Base-by-base conservation (phyloP, 352 stramenopile species). In the Globisporangium iwayamae region DNA sequence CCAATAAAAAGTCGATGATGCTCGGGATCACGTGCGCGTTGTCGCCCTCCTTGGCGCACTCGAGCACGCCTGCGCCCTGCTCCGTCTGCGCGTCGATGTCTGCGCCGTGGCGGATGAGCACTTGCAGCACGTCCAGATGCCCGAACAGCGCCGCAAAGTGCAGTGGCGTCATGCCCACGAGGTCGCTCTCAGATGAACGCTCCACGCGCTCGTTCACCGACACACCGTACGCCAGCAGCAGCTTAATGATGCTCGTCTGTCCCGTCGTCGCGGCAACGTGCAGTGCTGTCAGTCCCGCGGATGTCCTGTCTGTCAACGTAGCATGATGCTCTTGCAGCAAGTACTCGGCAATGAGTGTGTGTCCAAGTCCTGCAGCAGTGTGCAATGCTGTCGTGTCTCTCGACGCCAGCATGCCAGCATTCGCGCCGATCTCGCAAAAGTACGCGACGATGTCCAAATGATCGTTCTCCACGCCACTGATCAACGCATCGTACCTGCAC, bases 221-320 rank as follows among this genome's bases (percentile, higher is more conserved):
- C 1, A 71, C 71, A 11, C 71, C 71, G 28, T 59, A 57, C 30
- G 66, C 60, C 13, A 81, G 32, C 55, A 81, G 36, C 25, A 67
- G 62, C 39, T 74, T 65, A 41, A 81, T 57, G n/a, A 74, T 53
- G 11, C 62, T 60, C 0, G 68, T 66, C 47, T 81, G 70, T 5
- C 74, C 74, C 4, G 68, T 67, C 3, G 65, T 70, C 18, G 72
- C 68, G 0, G 72, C 72, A 3, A 68, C 62, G 32, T 75, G 72
- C 18, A 78, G 66, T 2, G 66, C 58, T 8, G 68, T 73, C 4
- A 60, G 52, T 20, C 68, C 72, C 3, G 62, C 62, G 2, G 53
- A 58, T 14, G 62, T 68, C 9, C 62, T 50, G 16, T 58, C 62
- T 7, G 13, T 20, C 18, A 68, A 9, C 4, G 32, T 38, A 9